Base-by-base conservation (phyloP, 2,329 filamentous ascomycete species). In the Camptophora hylomeconis region DNA sequence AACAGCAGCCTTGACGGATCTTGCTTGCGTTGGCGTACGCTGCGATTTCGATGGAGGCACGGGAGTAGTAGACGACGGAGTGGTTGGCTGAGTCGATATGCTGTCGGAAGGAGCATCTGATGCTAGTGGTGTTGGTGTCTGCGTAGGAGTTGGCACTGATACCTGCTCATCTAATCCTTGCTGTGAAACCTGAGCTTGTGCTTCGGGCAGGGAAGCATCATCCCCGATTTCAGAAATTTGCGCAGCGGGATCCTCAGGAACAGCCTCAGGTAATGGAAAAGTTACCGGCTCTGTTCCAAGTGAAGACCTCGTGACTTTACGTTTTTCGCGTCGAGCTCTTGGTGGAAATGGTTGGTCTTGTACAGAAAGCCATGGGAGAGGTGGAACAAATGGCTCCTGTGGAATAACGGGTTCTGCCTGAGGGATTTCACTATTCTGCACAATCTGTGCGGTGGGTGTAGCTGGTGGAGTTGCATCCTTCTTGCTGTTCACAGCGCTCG, bases 331-430 rank as follows among this genome's bases (percentile, higher is more conserved):
- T 9, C 60, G 56, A 26, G 58, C 57, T 45, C 61, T 58, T 10
- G 61, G 50, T 3, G 71, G 70, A 43, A 75, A 75, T 2, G 60
- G 52, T 17, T 52, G 52, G 12, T 66, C 63, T 10, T 65, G 60
- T 16, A 65, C 60, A 8, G 70, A 75, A 18, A 70, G 58, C 71
- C 71, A 75, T 7, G 72, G 72, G 12, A 75, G 61, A 8, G 58
- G 55, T 34, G 67, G 61, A 36, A 60, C 58, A 45, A 61, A 71
- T 2, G 63, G 62, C 45, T 56, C 58, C 28, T 44, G 43, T 10
- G 43, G 35, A n/a, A 20, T 16, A 20, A 38, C 38, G 21, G 26
- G 17, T 10, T 19, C 13, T 5, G 37, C 16, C 12, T 5, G 48
- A 41, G 12, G 47, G 38, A 8, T 41, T 31, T 13, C 38, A 14